Evolutionary conservation across 2,329 filamentous ascomycete species (phyloP), one percentile per base, ranked within the genome.

Genomic region (Diaporthe sp.): DNA sequence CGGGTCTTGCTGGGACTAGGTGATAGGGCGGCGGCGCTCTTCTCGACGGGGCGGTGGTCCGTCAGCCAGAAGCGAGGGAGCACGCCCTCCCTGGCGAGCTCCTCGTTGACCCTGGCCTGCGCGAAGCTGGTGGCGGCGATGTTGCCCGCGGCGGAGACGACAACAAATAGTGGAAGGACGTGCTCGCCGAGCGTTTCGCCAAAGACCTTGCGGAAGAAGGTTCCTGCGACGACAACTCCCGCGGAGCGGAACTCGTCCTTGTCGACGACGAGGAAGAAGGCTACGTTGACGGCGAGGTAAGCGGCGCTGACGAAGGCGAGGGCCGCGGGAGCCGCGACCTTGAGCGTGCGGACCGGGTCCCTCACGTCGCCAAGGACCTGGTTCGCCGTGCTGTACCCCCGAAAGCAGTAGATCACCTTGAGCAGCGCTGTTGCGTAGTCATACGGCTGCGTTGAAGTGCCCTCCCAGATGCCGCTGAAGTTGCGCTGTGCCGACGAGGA

Each of bases 181-280:
- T 84, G 83, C 63, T 85, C 85, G 3, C 82, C 84, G 13, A 84
- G 50, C 8, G 83, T 35, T n/a, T 81, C 76, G 10, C 87, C 87
- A 75, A 89, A 88, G 47, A 89, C 82, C 76, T 91, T 90, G 74
- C 86, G 85, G 82, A 92, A 91, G 80, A 91, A 90, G 6, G 86
- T 84, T 0, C 88, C 89, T 0, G 89, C 90, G 3, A 90, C 86
- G 2, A 90, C 86, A 30, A 87, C 86, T 25, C 88, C 89, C 0
- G 88, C 88, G 3, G 82, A 81, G 22, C 86, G 82, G 76, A 92
- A 89, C 73, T 90, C 87, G 8, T 88, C 85, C 75, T 87, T 87
- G 25, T 89, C 87, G 1, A 91, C 88, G 10, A 88, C 89, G 4
- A 88, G 86, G 77, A 91, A 91, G 80, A 91, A 91, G 27, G 89